Conservation (phyloP, 2,329 filamentous ascomycete species). For the Neophaeococcomyces mojaviensis region DNA sequence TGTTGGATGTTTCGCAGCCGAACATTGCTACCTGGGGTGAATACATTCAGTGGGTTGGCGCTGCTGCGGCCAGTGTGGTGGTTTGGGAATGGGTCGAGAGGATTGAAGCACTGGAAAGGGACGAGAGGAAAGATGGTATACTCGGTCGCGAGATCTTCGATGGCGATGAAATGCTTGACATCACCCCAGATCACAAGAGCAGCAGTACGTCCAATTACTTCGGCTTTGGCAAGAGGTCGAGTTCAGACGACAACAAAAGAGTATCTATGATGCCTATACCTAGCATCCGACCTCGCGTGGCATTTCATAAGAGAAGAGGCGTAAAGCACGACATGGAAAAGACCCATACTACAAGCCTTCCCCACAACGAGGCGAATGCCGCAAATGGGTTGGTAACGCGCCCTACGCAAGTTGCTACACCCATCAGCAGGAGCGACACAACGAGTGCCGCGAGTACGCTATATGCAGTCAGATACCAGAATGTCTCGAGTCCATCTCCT, state of each 20-base stretch:
- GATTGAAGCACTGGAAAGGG: slow-evolving; percentile 83
- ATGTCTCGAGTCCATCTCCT: slow-evolving; percentile 42
- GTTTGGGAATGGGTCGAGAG: slow-evolving; percentile 98
- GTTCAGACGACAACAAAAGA: slow-evolving; percentile 1
- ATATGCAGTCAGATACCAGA: slow-evolving; percentile 56
- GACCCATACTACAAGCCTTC: not conserved
- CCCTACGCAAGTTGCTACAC: slow-evolving; percentile 38
- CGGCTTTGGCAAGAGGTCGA: slow-evolving; percentile 2
- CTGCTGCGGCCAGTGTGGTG: slow-evolving; percentile 87
- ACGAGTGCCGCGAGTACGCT: slow-evolving; percentile 57
- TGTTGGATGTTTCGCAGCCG: slow-evolving; percentile 78
- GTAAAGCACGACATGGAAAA: not conserved
- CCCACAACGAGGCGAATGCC: not conserved
- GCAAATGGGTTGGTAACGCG: not conserved
- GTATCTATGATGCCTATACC: slow-evolving; percentile 1
- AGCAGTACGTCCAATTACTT: slow-evolving; percentile 1
- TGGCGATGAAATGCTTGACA: slow-evolving; percentile 82
- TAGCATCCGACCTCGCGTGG: slow-evolving; percentile 1
- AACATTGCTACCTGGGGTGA: slow-evolving; percentile 88
- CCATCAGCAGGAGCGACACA: slow-evolving; percentile 54
- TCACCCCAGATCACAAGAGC: slow-evolving; percentile 1
- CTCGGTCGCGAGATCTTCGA: slow-evolving; percentile 86
- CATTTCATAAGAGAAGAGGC: slow-evolving; percentile 2
- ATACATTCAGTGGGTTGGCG: slow-evolving; percentile 93
- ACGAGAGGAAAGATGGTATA: slow-evolving; percentile 90